Evolutionary conservation across 768 basidiomycete species (phyloP).

Genomic region (Auriscalpium orientale): DNA sequence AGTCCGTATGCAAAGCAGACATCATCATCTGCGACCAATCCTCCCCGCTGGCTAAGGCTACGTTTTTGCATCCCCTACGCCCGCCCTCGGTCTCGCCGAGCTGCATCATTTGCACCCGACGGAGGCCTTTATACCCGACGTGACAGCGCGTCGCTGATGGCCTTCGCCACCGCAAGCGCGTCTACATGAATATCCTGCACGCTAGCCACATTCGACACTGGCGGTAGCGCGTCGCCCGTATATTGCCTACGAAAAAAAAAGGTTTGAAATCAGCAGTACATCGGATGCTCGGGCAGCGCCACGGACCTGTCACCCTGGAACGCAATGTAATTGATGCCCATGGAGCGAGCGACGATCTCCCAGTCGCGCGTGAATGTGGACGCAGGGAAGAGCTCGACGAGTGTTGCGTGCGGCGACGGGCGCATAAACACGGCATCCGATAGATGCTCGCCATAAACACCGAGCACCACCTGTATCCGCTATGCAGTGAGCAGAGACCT

Average conservation of each 20-base stretch:
- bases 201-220: background rate
- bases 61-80: too few relatives aligned
- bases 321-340: slow-evolving; percentile 12
- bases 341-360: slow-evolving; percentile 8
- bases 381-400: slow-evolving; percentile 14
- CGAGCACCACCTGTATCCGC: slow-evolving; percentile 6
- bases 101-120: background rate
- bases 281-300: too few relatives aligned
- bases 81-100: too few relatives aligned
- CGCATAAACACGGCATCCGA: slow-evolving; percentile 11
- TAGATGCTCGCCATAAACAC: slow-evolving; percentile 9
- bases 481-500: background rate
- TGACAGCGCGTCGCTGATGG: slow-evolving; percentile 8
- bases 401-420: slow-evolving; percentile 2
- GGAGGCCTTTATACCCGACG: background rate
- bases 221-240: slow-evolving; percentile 2
- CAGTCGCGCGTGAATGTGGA: slow-evolving; percentile 8
- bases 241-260: slow-evolving; percentile 2
- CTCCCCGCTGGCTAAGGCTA: too few relatives aligned
- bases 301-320: slow-evolving; percentile 12
- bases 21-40: too few relatives aligned
- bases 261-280: background rate
- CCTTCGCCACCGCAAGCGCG: slow-evolving; percentile 5
- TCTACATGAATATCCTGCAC: slow-evolving; percentile 7
- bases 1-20: too few relatives aligned